phyloP scores from a whole-genome alignment of 495 filamentous ascomycete genomes.

The Bacidia gigantensis region DNA sequence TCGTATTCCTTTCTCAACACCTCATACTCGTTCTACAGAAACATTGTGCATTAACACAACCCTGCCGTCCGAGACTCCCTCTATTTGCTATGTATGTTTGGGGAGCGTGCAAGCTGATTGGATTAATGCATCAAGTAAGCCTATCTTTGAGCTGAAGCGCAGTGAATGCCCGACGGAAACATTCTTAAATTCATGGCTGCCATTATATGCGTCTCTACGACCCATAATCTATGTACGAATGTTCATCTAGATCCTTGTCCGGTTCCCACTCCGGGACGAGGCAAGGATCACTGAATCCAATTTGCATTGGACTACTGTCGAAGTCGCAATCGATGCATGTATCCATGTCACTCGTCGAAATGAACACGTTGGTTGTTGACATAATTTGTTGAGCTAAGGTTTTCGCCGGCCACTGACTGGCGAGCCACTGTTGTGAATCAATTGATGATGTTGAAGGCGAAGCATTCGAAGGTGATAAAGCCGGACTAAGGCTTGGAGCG shows the following conservation, averaged over 20 bases:
- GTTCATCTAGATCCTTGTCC: background rate
- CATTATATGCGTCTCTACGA: too few relatives aligned
- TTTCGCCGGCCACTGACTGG: background rate
- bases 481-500: slow-evolving; percentile 3
- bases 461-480: background rate
- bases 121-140: too few relatives aligned
- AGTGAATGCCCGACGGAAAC: too few relatives aligned
- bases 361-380: background rate
- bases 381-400: background rate
- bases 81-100: background rate
- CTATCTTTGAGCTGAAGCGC: too few relatives aligned
- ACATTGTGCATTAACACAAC: too few relatives aligned
- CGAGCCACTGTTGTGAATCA: slow-evolving; percentile 1
- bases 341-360: background rate
- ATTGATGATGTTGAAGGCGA: slow-evolving; percentile 5
- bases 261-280: background rate
- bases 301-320: slow-evolving; percentile 3
- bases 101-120: background rate
- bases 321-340: background rate
- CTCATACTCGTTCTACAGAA: too few relatives aligned
- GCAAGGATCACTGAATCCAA: slow-evolving; percentile 1
- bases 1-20: too few relatives aligned
- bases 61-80: too few relatives aligned
- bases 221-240: too few relatives aligned
- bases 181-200: too few relatives aligned